Conservation (phyloP, 805 yeast species). For the Metahyphopichia silvanorum region DNA sequence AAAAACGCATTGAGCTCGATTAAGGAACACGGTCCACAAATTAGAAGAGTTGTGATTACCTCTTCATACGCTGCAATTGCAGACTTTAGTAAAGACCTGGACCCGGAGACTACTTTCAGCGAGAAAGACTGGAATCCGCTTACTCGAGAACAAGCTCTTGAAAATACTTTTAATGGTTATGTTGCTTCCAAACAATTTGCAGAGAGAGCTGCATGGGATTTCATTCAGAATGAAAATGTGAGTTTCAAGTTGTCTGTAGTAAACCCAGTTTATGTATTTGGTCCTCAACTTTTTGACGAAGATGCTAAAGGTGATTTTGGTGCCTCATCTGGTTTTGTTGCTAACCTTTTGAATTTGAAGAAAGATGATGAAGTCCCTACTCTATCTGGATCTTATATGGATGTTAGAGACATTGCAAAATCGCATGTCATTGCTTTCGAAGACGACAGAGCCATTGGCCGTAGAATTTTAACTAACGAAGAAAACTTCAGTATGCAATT, state of each 20-base stretch:
- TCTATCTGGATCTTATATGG: constrained; percentile 18
- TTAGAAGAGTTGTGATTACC: constrained; percentile 16
- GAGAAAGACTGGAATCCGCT: constrained; percentile 40
- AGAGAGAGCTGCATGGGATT: constrained; percentile 7
- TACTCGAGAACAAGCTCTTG: constrained; percentile 26
- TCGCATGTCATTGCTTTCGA: constrained; percentile 34
- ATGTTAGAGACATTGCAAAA: constrained; percentile 29
- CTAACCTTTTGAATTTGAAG: too few relatives aligned
- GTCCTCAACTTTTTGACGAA: constrained; percentile 22
- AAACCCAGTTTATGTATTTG: constrained; percentile 21
- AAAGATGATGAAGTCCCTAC: constrained; percentile 10
- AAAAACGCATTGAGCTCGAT: constrained; percentile 17
- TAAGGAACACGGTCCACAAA: constrained; percentile 12
- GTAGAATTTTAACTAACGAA: constrained; percentile 31
- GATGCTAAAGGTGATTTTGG: too few relatives aligned
- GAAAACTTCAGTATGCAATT: constrained; percentile 32
- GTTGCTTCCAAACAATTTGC: constrained; percentile 10
- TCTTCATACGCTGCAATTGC: constrained; percentile 7
- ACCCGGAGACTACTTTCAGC: constrained; percentile 5
- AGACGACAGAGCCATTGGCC: constrained; percentile 12
- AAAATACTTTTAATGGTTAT: constrained; percentile 12
- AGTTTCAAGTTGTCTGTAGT: constrained; percentile 9
- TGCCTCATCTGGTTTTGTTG: too few relatives aligned
- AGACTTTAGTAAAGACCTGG: constrained; percentile 2
- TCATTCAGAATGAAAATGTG: constrained; percentile 7